A percentile compares a stretch with the other conserved stretches of the same genome.
phyloP scores from a whole-genome alignment of 306 rosid species.

The Benincasa hispida region DNA sequence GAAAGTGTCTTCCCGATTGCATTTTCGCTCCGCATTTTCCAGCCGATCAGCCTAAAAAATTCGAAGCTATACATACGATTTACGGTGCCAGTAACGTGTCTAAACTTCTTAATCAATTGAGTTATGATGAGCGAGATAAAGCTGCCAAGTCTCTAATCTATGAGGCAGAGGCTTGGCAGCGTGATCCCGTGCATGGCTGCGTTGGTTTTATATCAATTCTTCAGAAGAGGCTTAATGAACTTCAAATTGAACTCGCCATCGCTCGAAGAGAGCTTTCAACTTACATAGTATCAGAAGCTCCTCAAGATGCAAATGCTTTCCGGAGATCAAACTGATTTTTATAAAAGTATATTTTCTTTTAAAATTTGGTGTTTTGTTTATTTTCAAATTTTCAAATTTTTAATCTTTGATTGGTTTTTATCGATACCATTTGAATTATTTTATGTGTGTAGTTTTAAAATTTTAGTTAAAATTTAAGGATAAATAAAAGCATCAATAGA shows the following conservation, averaged over 20 bases:
- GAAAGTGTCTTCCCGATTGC: neutral
- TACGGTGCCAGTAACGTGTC: neutral
- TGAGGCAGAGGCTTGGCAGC: slow-evolving; percentile 28
- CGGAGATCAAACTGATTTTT: no score
- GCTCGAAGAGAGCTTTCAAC: neutral
- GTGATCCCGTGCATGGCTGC: slow-evolving; percentile 31
- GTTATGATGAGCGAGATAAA: neutral
- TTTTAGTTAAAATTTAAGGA: no score
- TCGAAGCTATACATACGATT: neutral
- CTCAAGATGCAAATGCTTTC: no score
- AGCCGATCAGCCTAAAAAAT: neutral
- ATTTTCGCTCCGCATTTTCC: slow-evolving; percentile 9
- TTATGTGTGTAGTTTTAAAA: no score
- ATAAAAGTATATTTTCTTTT: no score
- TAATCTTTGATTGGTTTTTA: no score
- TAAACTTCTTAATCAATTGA: neutral
- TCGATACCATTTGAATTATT: no score
- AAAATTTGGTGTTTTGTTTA: no score
- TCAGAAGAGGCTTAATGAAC: slow-evolving; percentile 7
- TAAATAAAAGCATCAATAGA: no score
- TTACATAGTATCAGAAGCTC: neutral
- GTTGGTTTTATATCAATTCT: slow-evolving; percentile 15
- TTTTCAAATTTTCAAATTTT: no score
- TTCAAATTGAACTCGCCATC: slow-evolving; percentile 10
- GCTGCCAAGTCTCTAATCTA: slow-evolving; percentile 13